These are phyloP conservation scores for Lecanicillium sp. DNA, from an alignment of 2,329 filamentous ascomycete species.

Conservation along the genomic window DNA sequence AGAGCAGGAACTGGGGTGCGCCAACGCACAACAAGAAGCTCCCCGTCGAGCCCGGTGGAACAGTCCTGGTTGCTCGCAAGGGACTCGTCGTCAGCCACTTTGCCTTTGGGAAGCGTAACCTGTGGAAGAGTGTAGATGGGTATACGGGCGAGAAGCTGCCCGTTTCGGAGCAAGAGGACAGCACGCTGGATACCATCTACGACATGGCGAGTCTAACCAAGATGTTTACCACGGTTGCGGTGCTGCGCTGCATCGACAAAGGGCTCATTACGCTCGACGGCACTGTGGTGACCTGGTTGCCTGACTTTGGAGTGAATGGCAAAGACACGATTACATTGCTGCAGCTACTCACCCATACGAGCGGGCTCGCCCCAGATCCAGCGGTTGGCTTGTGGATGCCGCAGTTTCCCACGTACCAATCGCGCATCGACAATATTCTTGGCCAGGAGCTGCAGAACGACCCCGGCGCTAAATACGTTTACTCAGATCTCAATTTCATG, in stretches of 20 bases:
- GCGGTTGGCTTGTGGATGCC: conserved; percentile 16
- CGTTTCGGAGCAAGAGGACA: conserved; percentile 15
- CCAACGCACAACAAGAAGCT: conserved; percentile 9
- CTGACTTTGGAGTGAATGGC: conserved; percentile 22
- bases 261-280: conserved; percentile 16
- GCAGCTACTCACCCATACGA: conserved; percentile 25
- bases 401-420: conserved; percentile 14
- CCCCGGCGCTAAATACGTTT: conserved; percentile 21
- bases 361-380: conserved; percentile 22
- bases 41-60: conserved; percentile 18
- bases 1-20: conserved; percentile 9
- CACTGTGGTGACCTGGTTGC: conserved; percentile 22
- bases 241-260: conserved; percentile 21
- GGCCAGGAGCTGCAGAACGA: conserved; percentile 16
- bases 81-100: conserved; percentile 18
- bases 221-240: conserved; percentile 26
- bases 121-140: conserved; percentile 17
- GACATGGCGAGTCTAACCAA: conserved; percentile 31
- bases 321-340: conserved; percentile 24
- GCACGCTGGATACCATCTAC: conserved; percentile 26
- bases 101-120: conserved; percentile 17
- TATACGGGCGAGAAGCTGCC: conserved; percentile 20
- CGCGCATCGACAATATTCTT: conserved; percentile 18
- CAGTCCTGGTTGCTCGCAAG: conserved; percentile 14
- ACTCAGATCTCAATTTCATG: conserved; percentile 28